phyloP scores from a whole-genome alignment of 768 basidiomycete genomes.

The Collybia sp. region DNA sequence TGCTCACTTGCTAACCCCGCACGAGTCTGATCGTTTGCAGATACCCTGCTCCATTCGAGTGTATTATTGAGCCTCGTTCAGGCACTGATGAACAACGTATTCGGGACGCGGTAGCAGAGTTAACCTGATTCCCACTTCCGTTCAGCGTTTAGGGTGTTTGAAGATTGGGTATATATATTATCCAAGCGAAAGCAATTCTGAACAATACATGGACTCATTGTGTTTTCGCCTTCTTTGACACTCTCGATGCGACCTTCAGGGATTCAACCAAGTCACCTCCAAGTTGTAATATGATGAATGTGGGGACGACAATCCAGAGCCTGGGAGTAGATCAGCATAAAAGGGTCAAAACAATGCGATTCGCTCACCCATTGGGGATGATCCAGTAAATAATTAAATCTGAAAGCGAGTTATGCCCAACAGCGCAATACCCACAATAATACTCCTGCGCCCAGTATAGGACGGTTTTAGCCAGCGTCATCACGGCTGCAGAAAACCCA shows the following conservation, averaged over 20 bases:
- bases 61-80: slow-evolving; percentile 13
- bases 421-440: slow-evolving; percentile 65
- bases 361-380: slow-evolving; percentile 71
- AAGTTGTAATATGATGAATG: slow-evolving; percentile 51
- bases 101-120: background rate
- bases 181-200: too few relatives aligned
- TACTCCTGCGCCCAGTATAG: slow-evolving; percentile 83
- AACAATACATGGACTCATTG: too few relatives aligned
- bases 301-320: slow-evolving; percentile 74
- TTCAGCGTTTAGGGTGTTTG: too few relatives aligned
- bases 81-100: slow-evolving; percentile 7
- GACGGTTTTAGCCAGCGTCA: slow-evolving; percentile 83
- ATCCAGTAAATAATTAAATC: slow-evolving; percentile 61
- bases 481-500: slow-evolving; percentile 66
- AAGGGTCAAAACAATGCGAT: background rate
- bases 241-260: slow-evolving; percentile 24
- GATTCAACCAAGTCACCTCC: slow-evolving; percentile 56
- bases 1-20: background rate
- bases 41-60: slow-evolving; percentile 13
- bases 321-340: slow-evolving; percentile 26
- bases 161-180: too few relatives aligned
- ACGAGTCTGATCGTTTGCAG: slow-evolving; percentile 1
- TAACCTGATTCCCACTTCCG: background rate
- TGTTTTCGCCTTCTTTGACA: slow-evolving; percentile 13
- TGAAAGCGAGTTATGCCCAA: slow-evolving; percentile 64